Evolutionary conservation across 306 rosid genomes (phyloP), one percentile per base, ranked within the genome.

Genomic region (Carpinus viminea): DNA sequence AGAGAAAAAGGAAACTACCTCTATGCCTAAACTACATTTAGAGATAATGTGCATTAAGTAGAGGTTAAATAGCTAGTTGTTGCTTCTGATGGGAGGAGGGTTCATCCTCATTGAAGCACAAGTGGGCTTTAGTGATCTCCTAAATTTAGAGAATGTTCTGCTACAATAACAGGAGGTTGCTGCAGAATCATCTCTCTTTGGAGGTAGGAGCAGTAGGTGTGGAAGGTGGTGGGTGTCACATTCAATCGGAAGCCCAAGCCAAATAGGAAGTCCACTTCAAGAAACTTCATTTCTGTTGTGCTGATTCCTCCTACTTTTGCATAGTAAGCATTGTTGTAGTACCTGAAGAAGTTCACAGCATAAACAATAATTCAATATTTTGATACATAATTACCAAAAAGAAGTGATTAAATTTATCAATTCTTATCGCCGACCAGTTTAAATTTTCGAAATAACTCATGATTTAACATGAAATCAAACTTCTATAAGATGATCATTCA

Each of bases 301-400:
- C 96, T 93, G 66, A 95, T 93, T 73, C 99, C 98, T 83, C 99
- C 99, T 60, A 95, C 93, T 89, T 91, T 95, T 83, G 99, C 99
- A 87, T 89, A 95, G 86, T 90, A 95, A 13, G 98, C 99, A 83
- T 95, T 95, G 89, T 93, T 95, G 85, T 95, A 93, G 86, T 84
- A 95, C 87, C 99, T 95, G 84, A 78, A 43, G 20, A 68, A 74
- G 64, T 41, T 47, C 79, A 54, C 69, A 24, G 36, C 73, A 53
- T 66, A 9, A 45, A 53, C 2, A 28, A 77, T 62, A 43, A 28
- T 45, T 3, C n/a, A 68, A 28, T 13, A 55, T 5, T 10, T 21
- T 20, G 52, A 15, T 45, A 9, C 26, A 69, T 4, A 45, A 69
- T 17, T 45, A 45, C 53, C 36, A 69, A 38, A n/a, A n/a, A 31